phyloP scores from a whole-genome alignment of 129 eudicot genomes.

The Flaveria linearis region DNA sequence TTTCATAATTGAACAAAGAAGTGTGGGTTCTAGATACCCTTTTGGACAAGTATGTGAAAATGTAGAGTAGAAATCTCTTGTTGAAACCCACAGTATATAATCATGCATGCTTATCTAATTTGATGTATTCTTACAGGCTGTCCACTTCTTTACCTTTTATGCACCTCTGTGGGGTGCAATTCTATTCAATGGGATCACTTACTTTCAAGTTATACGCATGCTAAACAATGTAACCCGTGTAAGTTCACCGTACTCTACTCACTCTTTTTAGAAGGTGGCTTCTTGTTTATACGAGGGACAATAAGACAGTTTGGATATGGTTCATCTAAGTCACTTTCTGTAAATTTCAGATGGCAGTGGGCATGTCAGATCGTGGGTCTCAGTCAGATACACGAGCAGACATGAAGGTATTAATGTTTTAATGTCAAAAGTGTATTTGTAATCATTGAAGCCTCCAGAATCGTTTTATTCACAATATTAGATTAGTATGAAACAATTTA shows the following conservation, averaged over 20 bases:
- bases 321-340: constrained; percentile 14
- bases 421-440: neutral
- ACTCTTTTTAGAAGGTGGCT: neutral
- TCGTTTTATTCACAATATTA: neutral
- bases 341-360: constrained; percentile 88
- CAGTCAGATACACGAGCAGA: constrained; percentile 78
- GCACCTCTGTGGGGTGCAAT: constrained; percentile 99
- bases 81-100: constrained; percentile 16
- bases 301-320: constrained; percentile 4
- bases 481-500: neutral
- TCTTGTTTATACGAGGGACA: constrained; percentile 18
- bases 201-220: constrained; percentile 99
- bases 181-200: constrained; percentile 88
- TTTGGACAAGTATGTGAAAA: constrained; percentile 10
- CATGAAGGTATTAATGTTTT: constrained; percentile 60
- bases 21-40: neutral
- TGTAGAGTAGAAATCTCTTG: constrained; percentile 12
- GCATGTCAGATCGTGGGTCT: constrained; percentile 76
- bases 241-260: constrained; percentile 37
- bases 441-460: neutral
- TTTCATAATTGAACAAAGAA: neutral
- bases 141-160: constrained; percentile 89
- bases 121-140: constrained; percentile 54
- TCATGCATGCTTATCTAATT: constrained; percentile 11
- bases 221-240: constrained; percentile 94